Base-by-base conservation (phyloP, 2,329 filamentous ascomycete genomes). In the Monosporascus sp. region DNA sequence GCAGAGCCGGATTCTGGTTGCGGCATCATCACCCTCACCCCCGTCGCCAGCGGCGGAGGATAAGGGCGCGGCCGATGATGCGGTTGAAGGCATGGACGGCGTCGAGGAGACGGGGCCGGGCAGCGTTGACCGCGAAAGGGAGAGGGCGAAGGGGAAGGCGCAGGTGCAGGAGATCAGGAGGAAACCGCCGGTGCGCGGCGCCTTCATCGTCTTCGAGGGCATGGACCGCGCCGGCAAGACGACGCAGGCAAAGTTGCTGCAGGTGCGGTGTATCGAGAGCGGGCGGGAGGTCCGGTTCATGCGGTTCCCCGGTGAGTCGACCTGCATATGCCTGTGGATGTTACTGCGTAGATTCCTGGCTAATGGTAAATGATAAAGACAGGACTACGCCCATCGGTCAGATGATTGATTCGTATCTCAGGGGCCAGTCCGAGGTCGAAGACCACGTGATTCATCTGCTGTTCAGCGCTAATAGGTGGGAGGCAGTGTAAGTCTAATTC, bases 401-500 rank as follows among this genome's bases (percentile, higher is more conserved):
- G 63, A 87, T 95, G 81, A 96, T 97, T 68, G 85, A 95, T 68
- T 74, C 75, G 46, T 97, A 96, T 67, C 80, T 97, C 57, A 86
- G 83, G 58, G 86, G 85, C 54, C 71, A 87, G 52, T 76, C 81
- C 24, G 80, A 89, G 53, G 83, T 92, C 69, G 89, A 94, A 56
- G 91, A 96, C 68, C 90, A 96, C 65, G 88, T 87, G 4, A 93
- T 96, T 61, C 92, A 97, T 69, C 79, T 96, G 1, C 79, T 96
- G 20, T 96, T 96, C 71, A 90, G 87, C 54, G 90, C 92, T 9
- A 97, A 97, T 68, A 81, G 92, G 47, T 96, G 92, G 92, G 92
- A 96, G 59, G 76, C 79, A 51, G 77, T 72, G 75, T 81, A 72
- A 65, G 78, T 72, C 9, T 15, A 24, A n/a, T 22, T 22, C 39